phyloP scores from a whole-genome alignment of 2,329 filamentous ascomycete species.

The Chaetomiaceae sp. region DNA sequence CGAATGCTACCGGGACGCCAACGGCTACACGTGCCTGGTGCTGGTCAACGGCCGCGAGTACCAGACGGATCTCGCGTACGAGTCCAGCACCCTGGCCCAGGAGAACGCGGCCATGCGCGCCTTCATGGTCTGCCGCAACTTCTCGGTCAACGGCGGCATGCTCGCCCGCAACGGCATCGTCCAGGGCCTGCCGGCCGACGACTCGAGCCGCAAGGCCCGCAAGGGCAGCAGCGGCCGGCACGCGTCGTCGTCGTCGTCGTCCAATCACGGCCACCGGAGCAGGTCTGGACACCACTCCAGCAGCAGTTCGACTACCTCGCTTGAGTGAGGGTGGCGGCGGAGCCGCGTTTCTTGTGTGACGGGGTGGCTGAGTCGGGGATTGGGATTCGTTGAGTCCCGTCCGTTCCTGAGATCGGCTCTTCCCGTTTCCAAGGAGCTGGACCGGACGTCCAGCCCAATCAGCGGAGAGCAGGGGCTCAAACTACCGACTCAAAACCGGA shows the following conservation, averaged over 20 bases:
- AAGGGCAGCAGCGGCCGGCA: constrained; percentile 48
- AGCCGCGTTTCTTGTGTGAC: constrained; percentile 18
- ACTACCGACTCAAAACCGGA: constrained; percentile 7
- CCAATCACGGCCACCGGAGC: constrained; percentile 41
- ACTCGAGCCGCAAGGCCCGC: constrained; percentile 45
- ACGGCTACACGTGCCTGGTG: constrained; percentile 83
- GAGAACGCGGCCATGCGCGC: constrained; percentile 94
- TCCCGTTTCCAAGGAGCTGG: neutral
- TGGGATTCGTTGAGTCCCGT: constrained; percentile 19
- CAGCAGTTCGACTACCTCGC: constrained; percentile 58
- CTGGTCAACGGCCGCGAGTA: constrained; percentile 96
- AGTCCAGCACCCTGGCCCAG: constrained; percentile 75
- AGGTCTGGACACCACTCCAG: constrained; percentile 57
- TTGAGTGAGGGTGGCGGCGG: constrained; percentile 26
- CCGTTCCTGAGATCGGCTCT: neutral
- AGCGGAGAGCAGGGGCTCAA: constrained; percentile 10
- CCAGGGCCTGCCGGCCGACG: constrained; percentile 58
- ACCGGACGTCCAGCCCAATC: constrained; percentile 6
- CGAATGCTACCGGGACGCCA: constrained; percentile 69
- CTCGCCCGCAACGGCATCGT: constrained; percentile 64
- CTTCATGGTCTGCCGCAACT: constrained; percentile 97
- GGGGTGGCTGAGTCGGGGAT: constrained; percentile 1
- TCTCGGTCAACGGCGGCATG: constrained; percentile 96
- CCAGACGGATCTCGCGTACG: constrained; percentile 82
- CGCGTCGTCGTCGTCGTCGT: constrained; percentile 38